Evolutionary conservation across 2,329 filamentous ascomycete species (phyloP).

Genomic region (Colletotrichum lini): DNA sequence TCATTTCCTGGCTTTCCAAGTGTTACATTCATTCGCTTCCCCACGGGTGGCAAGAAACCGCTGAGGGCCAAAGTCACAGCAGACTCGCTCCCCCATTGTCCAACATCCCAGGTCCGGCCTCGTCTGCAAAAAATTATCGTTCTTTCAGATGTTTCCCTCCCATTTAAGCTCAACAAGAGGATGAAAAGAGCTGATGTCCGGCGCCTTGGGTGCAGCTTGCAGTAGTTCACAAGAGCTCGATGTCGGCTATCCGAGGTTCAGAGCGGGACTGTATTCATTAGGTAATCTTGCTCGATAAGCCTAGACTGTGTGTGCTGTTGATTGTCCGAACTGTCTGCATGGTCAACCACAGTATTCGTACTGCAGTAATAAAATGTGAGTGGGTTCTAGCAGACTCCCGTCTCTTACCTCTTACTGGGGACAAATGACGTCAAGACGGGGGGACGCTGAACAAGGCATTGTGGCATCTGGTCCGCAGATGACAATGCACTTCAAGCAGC

Average conservation of each 20-base stretch:
- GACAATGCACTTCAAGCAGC: conserved; percentile 38
- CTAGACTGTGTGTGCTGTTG: conserved; percentile 4
- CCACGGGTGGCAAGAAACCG: background rate
- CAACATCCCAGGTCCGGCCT: background rate
- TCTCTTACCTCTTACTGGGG: conserved; percentile 36
- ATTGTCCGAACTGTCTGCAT: background rate
- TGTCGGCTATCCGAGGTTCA: conserved; percentile 36
- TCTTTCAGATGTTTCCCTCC: background rate
- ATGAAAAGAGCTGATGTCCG: background rate
- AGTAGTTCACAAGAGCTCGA: background rate
- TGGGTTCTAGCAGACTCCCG: conserved; percentile 10
- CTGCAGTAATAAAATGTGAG: background rate
- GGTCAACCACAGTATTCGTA: background rate
- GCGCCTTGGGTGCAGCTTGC: background rate
- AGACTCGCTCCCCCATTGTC: background rate
- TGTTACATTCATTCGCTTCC: background rate
- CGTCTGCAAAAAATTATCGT: too few species aligned
- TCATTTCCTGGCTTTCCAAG: background rate
- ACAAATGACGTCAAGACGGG: conserved; percentile 36
- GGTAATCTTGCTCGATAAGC: conserved; percentile 13
- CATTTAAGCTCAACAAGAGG: background rate
- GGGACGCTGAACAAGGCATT: conserved; percentile 30
- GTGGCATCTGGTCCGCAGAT: background rate
- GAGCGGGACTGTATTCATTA: conserved; percentile 12
- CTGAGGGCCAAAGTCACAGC: background rate